Percentiles rank a stretch among this genome's conserved stretches.
These are phyloP conservation scores for Didymella segeticola DNA, from an alignment of 2,329 filamentous ascomycete genomes.

Conservation along the genomic window DNA sequence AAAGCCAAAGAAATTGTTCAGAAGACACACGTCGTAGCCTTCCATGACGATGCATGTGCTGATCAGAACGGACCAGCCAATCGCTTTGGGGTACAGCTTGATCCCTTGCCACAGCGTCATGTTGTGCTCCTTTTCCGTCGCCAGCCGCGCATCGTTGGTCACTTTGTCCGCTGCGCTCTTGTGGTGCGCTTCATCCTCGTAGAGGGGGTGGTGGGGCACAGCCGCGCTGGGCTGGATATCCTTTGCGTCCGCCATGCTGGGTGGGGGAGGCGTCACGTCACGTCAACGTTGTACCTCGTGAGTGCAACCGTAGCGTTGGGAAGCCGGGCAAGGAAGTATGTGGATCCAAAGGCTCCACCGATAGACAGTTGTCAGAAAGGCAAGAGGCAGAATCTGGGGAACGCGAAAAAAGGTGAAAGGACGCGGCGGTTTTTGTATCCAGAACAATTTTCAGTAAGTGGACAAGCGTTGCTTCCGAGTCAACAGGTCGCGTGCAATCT, in stretches of 20 bases:
- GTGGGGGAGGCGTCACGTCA: constrained; percentile 1
- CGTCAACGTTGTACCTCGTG: not conserved
- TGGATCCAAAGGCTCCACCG: constrained; percentile 7
- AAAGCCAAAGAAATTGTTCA: constrained; percentile 77
- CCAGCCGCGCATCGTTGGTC: constrained; percentile 52
- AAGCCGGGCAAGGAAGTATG: not conserved
- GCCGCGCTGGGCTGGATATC: constrained; percentile 30
- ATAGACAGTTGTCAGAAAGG: not conserved
- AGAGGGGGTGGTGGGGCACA: constrained; percentile 11
- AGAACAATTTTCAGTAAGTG: constrained; percentile 17
- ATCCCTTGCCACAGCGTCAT: constrained; percentile 74
- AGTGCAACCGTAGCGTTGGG: not conserved
- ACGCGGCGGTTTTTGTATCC: constrained; percentile 14
- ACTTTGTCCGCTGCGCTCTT: constrained; percentile 40
- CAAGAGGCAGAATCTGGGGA: constrained; percentile 8
- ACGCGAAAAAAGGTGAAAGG: constrained; percentile 12
- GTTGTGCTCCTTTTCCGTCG: constrained; percentile 57
- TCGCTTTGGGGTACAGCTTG: constrained; percentile 84
- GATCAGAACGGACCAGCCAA: constrained; percentile 82
- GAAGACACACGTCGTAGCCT: constrained; percentile 81
- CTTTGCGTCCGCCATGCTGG: constrained; percentile 32
- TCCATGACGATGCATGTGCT: constrained; percentile 94
- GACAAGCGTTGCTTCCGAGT: constrained; percentile 3
- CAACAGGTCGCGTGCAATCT: constrained; percentile 11
- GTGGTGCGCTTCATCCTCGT: constrained; percentile 30